A percentile compares a stretch with the other conserved stretches of the same genome.
Conservation (phyloP, 305 asterid genomes). For the Coffea humblotiana region DNA sequence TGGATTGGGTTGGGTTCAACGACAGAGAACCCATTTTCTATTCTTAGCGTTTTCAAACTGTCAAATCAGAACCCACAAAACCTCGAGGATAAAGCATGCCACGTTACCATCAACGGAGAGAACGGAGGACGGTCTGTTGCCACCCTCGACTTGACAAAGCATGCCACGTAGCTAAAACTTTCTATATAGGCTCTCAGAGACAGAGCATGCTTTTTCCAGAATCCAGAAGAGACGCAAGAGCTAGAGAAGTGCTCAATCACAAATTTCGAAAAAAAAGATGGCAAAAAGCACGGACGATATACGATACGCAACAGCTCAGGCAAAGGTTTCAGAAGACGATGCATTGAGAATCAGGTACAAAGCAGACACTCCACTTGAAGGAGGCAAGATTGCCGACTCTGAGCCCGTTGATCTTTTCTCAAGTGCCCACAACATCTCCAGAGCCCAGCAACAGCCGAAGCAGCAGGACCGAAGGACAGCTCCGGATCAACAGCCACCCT, state of each 20-base stretch:
- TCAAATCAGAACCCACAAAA: too few species aligned
- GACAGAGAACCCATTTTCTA: too few species aligned
- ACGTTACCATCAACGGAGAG: too few species aligned
- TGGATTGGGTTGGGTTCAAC: too few species aligned
- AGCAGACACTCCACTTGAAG: conserved; percentile 43
- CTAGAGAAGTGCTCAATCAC: neutral
- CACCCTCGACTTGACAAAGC: neutral
- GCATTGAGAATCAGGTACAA: conserved; percentile 35
- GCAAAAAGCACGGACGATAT: conserved; percentile 40
- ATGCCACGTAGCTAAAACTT: neutral
- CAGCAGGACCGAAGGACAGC: too few species aligned
- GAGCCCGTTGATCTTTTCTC: conserved; percentile 39
- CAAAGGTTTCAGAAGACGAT: conserved; percentile 48
- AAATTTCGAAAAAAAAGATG: conserved; percentile 13
- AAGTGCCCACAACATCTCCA: conserved; percentile 31
- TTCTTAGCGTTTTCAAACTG: too few species aligned
- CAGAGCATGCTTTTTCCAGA: too few species aligned
- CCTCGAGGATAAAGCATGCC: neutral
- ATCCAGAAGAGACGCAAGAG: neutral
- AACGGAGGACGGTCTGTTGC: neutral
- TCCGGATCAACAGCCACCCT: neutral
- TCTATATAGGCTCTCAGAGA: neutral
- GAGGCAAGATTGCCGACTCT: conserved; percentile 28
- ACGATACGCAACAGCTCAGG: conserved; percentile 39
- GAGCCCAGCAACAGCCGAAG: neutral